phyloP scores from a whole-genome alignment of 257 asterid species.

The Knoxia roxburghii region DNA sequence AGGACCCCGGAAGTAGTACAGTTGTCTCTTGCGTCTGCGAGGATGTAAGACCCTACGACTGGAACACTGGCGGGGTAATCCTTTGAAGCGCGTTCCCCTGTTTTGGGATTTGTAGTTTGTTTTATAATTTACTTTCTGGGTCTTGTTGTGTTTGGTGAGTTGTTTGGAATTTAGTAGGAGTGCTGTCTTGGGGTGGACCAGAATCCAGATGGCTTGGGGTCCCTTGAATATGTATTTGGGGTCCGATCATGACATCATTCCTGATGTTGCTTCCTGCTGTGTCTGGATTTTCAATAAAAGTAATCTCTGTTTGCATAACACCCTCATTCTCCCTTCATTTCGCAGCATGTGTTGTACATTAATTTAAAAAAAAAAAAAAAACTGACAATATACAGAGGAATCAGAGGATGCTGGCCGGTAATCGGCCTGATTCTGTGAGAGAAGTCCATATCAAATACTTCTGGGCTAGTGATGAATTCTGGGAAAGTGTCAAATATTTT shows the following conservation, averaged over 20 bases:
- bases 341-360: too few relatives aligned
- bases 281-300: constrained; percentile 13
- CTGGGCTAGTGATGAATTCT: too few relatives aligned
- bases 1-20: neutral
- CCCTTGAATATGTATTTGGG: neutral
- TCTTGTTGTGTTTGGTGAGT: neutral
- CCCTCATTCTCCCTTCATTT: too few relatives aligned
- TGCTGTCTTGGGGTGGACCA: neutral
- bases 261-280: constrained; percentile 7
- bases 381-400: too few relatives aligned
- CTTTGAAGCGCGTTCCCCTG: neutral
- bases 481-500: too few relatives aligned
- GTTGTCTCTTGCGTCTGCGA: constrained; percentile 25
- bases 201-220: constrained; percentile 2
- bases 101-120: neutral
- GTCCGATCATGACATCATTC: neutral
- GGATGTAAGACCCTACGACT: constrained; percentile 31
- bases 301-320: constrained; percentile 1
- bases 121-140: neutral
- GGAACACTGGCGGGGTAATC: constrained; percentile 5
- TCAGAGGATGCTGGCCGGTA: too few relatives aligned
- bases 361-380: too few relatives aligned
- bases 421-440: too few relatives aligned
- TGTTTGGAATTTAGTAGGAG: neutral
- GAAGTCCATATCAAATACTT: too few relatives aligned